Base-by-base conservation (phyloP, 768 basidiomycete species). In the Auricularia sp. region DNA sequence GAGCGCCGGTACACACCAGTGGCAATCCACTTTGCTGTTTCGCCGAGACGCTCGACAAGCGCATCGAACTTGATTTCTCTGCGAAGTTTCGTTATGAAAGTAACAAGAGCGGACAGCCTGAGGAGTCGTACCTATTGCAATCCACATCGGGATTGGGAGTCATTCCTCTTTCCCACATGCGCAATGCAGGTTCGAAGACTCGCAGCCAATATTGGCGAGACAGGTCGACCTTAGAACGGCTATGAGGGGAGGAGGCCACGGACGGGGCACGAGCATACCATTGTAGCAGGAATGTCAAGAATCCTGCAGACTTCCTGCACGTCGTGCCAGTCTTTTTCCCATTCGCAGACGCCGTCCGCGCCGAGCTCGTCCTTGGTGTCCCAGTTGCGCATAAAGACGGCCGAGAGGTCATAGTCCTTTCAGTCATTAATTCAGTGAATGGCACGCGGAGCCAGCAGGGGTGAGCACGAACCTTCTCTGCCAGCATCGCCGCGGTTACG, bases 341-440 rank as follows among this genome's bases (percentile, higher is more conserved):
- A 98, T 73, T 94, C 91, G 69, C 95, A 98, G 3, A 90, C 89
- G n/a, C 78, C 80, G 70, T 90, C 90, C 0, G 85, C 82, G 18
- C 84, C 87, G 33, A 80, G 84, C 75, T 94, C 92, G 70, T 93
- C 90, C 47, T 87, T 80, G 2, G 87, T 88, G 69, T 93, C 90
- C 95, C 95, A 98, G 66, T 98, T 98, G 23, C 92, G 84, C 95
- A 98, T 98, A 74, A 88, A 98, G 1, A 97, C 82, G 3, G 92
- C 92, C 47, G 89, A 88, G 1, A 96, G 79, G 70, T 93, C 86
- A 67, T 85, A 89, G 66, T 89, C 87, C 88, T 93, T 66, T n/a
- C 54, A 42, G 39, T 42, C 39, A 42, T 29, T 51, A 5, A 51
- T 18, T 29, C 3, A 6, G 58, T 43, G 39, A 1, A 35, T 33